Percentiles rank a stretch among this genome's conserved stretches.
Evolutionary conservation across 139 green algal species (phyloP).

Genomic region (Astrephomene gubernaculifera): DNA sequence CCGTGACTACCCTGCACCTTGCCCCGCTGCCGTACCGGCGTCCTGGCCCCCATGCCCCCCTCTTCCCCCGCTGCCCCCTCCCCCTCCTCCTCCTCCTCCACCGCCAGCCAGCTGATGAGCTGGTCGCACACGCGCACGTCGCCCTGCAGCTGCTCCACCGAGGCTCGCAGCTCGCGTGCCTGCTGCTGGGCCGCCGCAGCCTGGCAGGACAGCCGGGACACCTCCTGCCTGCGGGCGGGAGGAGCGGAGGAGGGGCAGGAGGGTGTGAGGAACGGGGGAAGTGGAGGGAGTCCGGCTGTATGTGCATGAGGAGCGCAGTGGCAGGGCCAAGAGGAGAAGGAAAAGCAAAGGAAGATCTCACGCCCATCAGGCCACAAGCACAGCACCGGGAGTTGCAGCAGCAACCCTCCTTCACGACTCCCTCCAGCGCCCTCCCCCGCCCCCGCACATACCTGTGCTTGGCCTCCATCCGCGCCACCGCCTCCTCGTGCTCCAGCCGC

Average conservation of each 20-base stretch:
- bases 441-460: conserved; percentile 1
- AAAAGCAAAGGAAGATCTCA: not conserved
- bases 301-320: too few species aligned
- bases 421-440: not conserved
- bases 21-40: too few species aligned
- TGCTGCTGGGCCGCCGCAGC: not conserved
- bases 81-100: not conserved
- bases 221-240: conserved; percentile 1
- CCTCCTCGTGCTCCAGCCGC: not conserved
- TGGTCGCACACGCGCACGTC: conserved; percentile 3
- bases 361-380: not conserved
- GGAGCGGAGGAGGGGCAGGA: not conserved
- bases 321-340: not conserved
- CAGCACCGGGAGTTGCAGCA: not conserved
- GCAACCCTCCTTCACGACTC: not conserved
- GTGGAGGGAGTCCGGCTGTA: not conserved
- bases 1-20: too few species aligned
- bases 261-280: not conserved
- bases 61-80: not conserved
- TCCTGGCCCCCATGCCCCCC: too few species aligned
- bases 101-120: conserved; percentile 5
- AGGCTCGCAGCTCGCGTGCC: not conserved
- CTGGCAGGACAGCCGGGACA: not conserved
- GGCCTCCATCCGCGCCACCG: not conserved
- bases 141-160: not conserved